Evolutionary conservation across 257 asterid genomes (phyloP).

Genomic region (Hygrophila difformis): DNA sequence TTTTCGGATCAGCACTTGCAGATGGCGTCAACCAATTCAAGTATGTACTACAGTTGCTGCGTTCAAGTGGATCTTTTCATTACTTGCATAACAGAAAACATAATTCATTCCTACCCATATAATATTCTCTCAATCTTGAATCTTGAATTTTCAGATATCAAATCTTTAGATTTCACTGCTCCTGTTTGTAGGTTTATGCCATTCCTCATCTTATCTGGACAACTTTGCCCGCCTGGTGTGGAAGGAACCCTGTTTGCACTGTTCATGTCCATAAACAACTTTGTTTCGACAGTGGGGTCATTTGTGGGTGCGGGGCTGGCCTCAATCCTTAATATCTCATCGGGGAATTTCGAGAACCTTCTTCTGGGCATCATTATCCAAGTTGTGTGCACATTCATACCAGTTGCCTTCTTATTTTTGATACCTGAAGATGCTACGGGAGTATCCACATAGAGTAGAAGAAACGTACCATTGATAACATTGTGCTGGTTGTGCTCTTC

Average conservation of each 20-base stretch:
- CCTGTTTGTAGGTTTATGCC: constrained; percentile 89
- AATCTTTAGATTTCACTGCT: no score
- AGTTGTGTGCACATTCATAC: constrained; percentile 57
- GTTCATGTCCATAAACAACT: constrained; percentile 88
- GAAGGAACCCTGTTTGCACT: constrained; percentile 93
- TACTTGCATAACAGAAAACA: neutral
- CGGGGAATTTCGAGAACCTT: constrained; percentile 78
- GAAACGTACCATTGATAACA: no score
- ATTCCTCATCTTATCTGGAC: constrained; percentile 88
- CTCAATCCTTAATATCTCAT: constrained; percentile 66
- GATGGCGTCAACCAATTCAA: constrained; percentile 92
- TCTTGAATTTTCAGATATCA: no score
- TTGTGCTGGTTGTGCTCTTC: no score
- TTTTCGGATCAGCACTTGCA: constrained; percentile 81
- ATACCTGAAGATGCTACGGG: constrained; percentile 91
- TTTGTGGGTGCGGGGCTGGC: constrained; percentile 83
- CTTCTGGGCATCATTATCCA: constrained; percentile 51
- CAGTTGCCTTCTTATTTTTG: constrained; percentile 54
- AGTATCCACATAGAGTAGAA: constrained; percentile 47
- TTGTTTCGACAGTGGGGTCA: constrained; percentile 70
- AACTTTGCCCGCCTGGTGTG: constrained; percentile 92
- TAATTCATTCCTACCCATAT: neutral
- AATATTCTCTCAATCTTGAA: no score
- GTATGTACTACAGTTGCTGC: constrained; percentile 32
- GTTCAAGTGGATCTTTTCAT: no score